Evolutionary conservation across 306 rosid genomes (phyloP), one percentile per base, ranked within the genome.

Genomic region (Vicia faba): DNA sequence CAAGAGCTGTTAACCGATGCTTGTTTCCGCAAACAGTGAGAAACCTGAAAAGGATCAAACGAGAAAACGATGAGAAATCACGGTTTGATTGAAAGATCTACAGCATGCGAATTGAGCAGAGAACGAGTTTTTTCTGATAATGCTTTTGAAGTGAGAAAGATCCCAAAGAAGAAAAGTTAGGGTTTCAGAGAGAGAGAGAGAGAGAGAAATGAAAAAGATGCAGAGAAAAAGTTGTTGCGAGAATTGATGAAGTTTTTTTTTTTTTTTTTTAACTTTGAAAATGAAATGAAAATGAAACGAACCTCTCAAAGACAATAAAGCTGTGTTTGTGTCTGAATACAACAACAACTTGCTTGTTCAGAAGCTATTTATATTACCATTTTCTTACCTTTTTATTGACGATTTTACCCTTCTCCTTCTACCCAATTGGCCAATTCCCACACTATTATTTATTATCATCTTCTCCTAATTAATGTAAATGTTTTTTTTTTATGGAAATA

Each of bases 21-120:
- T 62, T 46, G 26, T 59, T 43, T 65, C 59, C 14, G 65, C 40
- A 54, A 68, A 40, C 7, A 45, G 56, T 29, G 64, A 77, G 26
- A 66, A 66, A 60, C 85, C 85, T 81, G 85, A 73, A 73, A 76
- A 62, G 16, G 51, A 56, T 43, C 14, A 67, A 67, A 73, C 0
- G 45, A 20, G 46, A 59, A 75, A 75, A 44, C 3, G 7, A 64
- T 64, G 35, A 74, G 57, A 60, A 78, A 73, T 73, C 70, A 0
- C 1, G 2, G 2, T 31, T 64, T 5, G 59, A 53, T 66, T 53
- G 5, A 61, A 65, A 78, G 80, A 81, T 81, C 85, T 74, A 73
- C 6, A 23, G 46, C 46, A 44, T 61, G 75, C 23, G 59, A 73
- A 73, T 73, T 77, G 36, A 16, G 55, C 19, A 29, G n/a, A 55